Evolutionary conservation across 345 rosid species (phyloP).

Genomic region (Xanthoceras sorbifolium): DNA sequence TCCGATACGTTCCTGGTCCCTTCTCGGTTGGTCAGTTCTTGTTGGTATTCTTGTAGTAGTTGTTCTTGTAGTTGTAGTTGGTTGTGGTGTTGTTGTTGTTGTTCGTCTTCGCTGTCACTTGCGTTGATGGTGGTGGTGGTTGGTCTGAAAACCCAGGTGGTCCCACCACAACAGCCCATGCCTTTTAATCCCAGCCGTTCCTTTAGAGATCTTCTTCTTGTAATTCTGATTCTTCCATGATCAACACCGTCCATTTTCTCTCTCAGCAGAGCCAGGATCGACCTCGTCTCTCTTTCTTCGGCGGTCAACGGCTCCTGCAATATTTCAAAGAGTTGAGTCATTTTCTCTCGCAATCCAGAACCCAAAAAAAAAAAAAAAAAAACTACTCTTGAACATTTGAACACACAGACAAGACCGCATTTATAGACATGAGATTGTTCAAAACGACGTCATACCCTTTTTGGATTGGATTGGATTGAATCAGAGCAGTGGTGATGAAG

Average conservation of each 20-base stretch:
- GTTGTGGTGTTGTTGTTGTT: neutral
- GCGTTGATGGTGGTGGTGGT: constrained; percentile 40
- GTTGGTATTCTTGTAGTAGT: neutral
- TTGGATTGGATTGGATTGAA: too few species aligned
- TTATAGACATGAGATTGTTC: neutral
- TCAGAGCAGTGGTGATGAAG: neutral
- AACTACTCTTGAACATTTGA: neutral
- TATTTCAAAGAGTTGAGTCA: constrained; percentile 50
- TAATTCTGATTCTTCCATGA: constrained; percentile 18
- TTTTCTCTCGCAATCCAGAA: constrained; percentile 20
- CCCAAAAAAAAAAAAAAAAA: too few species aligned
- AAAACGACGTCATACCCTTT: neutral
- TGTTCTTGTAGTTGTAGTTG: neutral
- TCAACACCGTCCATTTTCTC: constrained; percentile 56
- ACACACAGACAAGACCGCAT: neutral
- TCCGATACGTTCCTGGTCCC: constrained; percentile 10
- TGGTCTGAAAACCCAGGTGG: constrained; percentile 53
- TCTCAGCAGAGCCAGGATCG: constrained; percentile 54
- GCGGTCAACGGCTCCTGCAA: constrained; percentile 41
- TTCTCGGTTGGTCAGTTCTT: neutral
- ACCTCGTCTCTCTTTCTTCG: constrained; percentile 35
- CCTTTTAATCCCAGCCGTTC: constrained; percentile 68
- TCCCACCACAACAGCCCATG: constrained; percentile 79
- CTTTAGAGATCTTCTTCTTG: constrained; percentile 52
- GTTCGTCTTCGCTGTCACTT: constrained; percentile 39